Conservation (phyloP, 305 asterid species). For the Fraxinus ornus region DNA sequence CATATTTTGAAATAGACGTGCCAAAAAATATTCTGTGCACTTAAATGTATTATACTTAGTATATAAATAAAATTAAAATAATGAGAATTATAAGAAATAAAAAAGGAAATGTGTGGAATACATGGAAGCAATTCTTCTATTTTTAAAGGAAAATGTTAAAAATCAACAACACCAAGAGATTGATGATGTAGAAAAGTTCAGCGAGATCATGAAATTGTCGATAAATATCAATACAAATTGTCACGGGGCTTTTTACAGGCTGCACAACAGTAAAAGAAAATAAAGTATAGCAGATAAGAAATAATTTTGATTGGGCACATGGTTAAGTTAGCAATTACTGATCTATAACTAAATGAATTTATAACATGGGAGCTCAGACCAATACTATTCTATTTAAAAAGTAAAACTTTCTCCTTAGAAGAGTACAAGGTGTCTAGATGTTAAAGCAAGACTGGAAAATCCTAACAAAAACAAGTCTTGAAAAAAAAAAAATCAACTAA, state of each 20-base stretch:
- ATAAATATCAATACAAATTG: too few relatives aligned
- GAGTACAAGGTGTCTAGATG: not conserved
- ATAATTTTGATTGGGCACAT: not conserved
- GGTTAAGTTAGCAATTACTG: not conserved
- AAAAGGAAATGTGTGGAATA: constrained; percentile 9
- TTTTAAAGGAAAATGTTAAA: constrained; percentile 9
- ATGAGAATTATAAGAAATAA: not conserved
- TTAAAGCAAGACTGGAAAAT: too few relatives aligned
- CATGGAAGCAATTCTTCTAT: not conserved
- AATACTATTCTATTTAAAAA: not conserved
- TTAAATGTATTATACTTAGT: too few relatives aligned
- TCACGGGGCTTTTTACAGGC: too few relatives aligned
- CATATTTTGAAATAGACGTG: too few relatives aligned
- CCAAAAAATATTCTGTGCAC: too few relatives aligned
- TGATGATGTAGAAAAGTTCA: not conserved
- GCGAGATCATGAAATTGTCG: too few relatives aligned
- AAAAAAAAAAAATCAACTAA: not conserved
- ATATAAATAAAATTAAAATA: not conserved
- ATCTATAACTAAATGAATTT: not conserved
- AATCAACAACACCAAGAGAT: constrained; percentile 15
- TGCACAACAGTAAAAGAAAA: too few relatives aligned
- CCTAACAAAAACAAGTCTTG: not conserved
- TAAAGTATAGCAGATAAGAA: too few relatives aligned
- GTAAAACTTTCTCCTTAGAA: not conserved
- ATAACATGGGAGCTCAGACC: too few relatives aligned